Evolutionary conservation across 1,284 basidiomycete genomes (phyloP).

Genomic region (Vanrija humicola): DNA sequence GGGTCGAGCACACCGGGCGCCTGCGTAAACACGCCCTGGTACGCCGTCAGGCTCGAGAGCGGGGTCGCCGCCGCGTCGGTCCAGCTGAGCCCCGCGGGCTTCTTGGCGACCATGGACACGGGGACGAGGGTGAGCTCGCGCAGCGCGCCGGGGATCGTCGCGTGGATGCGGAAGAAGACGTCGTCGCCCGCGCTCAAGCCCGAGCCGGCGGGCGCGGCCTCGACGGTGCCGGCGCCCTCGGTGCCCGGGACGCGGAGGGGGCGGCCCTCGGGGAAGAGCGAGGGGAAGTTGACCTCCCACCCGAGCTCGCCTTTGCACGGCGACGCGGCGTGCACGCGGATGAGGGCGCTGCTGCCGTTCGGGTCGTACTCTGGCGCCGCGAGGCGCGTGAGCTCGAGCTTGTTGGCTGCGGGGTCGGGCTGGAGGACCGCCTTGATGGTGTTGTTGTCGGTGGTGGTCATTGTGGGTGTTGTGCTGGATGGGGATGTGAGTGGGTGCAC

Average conservation of each 20-base stretch:
- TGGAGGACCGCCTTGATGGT: constrained; percentile 9
- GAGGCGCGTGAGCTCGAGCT: constrained; percentile 1
- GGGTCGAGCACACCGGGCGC: constrained; percentile 2
- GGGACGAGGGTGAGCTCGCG: constrained; percentile 7
- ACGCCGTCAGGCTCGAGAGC: constrained; percentile 11
- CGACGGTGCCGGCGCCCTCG: constrained; percentile 13
- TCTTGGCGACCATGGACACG: constrained; percentile 5
- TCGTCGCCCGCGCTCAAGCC: constrained; percentile 7
- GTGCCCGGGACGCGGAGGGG: constrained; percentile 13
- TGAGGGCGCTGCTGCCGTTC: background rate
- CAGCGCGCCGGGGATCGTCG: constrained; percentile 5
- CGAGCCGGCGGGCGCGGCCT: background rate
- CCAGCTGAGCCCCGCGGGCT: constrained; percentile 10
- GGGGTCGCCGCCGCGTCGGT: constrained; percentile 10
- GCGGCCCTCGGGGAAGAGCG: background rate
- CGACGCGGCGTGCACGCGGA: constrained; percentile 6
- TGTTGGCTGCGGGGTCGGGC: background rate
- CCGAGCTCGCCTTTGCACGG: constrained; percentile 10
- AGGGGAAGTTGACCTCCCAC: constrained; percentile 7
- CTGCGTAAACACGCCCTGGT: constrained; percentile 13
- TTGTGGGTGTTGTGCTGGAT: no score
- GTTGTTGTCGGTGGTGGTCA: no score
- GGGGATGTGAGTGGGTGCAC: no score
- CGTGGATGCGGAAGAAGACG: constrained; percentile 14
- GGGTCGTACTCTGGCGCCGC: constrained; percentile 1